Evolutionary conservation across 352 stramenopile genomes (phyloP), one percentile per base, ranked within the genome.

Genomic region (Blastocystis hominis): DNA sequence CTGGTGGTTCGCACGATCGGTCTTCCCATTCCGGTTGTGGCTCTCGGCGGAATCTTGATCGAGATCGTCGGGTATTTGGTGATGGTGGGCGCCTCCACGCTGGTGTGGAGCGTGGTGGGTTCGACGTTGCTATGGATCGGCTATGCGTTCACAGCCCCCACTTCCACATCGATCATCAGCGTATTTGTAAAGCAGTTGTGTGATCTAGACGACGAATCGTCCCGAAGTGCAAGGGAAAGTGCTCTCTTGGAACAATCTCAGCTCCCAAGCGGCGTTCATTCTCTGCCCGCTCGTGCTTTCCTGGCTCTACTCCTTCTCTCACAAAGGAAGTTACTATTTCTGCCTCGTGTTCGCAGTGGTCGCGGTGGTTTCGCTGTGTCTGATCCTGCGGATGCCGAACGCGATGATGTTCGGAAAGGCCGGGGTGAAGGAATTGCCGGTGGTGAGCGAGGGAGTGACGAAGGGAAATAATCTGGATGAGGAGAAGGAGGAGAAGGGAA

Each of bases 211-310:
- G 9, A 76, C 66, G 9, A 76, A 76, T 55, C 10, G 17, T 44
- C 24, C 66, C n/a, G 66, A 76, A 46, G 66, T 76, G 3, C 66
- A 76, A 47, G 66, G 66, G 0, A 76, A 76, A 42, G 66, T 76
- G 40, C 17, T 76, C 0, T 76, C 66, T 3, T 76, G 66, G 66
- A 76, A 76, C 66, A 76, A 53, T 3, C 34, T 59, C n/a, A 56
- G 30, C n/a, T 13, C 17, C 34, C 66, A 76, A 42, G 30, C 40
- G 9, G 53, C 66, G 3, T 47, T 47, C 17, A 53, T 76, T n/a
- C 4, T 76, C 3, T 53, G 30, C n/a, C 66, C 66, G 20, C 40
- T 76, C 9, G 38, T 76, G 3, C 36, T 76, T 13, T 76, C 66
- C 4, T 13, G 10, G 3, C n/a, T 76, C 15, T 76, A 76, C n/a